Evolutionary conservation across 2,329 filamentous ascomycete genomes (phyloP), one percentile per base, ranked within the genome.

Genomic region (Plenodomus biglobosus): DNA sequence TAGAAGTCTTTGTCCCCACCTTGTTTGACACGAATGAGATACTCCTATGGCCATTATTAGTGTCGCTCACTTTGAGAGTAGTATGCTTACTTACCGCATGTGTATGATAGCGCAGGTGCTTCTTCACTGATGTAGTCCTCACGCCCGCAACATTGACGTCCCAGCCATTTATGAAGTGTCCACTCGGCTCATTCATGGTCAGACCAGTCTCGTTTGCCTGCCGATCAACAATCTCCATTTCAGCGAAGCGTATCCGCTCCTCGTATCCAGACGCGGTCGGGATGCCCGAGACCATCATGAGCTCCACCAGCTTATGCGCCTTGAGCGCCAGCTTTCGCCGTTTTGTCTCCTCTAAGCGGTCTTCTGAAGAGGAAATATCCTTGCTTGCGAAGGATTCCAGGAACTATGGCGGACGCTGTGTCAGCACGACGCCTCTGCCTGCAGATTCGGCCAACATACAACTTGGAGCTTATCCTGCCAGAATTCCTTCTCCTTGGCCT

Each of bases 261-360:
- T 99, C 94, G 69, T 97, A 99, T 2, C 94, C 94, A 3, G 92
- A 96, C 3, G 94, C 91, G 1, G 94, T 99, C 27, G 89, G 90
- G 48, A 99, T 87, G 32, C 94, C 94, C 7, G 92, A 97, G 8
- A 99, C 94, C 91, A 99, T 96, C 94, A 99, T 99, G 52, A 99
- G 79, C 78, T 99, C 94, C 10, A 99, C 90, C 48, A 99, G 77
- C 76, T 99, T 99, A 71, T 94, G 87, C 40, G 89, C 90, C 80
- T 99, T 99, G 62, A 86, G 80, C 3, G 94, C 92, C 56, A 99
- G 76, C 73, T 99, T 99, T 57, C 86, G 82, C 49, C 94, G 84
- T 77, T 99, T 99, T 8, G 94, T 97, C 73, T 96, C 91, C 74
- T 99, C 94, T 22, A 97, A 77, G 3, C 94, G 85, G 70, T 99